Evolutionary conservation across 495 filamentous ascomycete genomes (phyloP).

Genomic region (Choiromyces venosus): DNA sequence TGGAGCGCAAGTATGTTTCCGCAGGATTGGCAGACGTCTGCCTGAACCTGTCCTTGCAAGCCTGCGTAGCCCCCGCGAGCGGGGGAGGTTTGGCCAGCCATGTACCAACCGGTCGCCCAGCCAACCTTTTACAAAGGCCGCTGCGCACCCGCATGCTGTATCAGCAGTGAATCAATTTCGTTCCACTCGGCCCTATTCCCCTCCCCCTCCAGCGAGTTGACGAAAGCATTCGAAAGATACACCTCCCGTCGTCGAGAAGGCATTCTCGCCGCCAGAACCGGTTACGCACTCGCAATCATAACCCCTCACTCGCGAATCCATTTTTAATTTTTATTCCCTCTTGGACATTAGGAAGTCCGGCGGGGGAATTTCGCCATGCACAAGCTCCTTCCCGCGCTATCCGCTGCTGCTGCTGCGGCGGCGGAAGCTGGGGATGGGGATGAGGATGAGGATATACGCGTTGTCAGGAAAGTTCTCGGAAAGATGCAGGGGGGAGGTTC

Average conservation of each 20-base stretch:
- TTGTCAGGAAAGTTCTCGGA: background rate
- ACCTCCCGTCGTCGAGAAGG: background rate
- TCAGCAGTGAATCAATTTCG: conserved; percentile 14
- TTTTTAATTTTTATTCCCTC: background rate
- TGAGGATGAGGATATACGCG: too few species aligned
- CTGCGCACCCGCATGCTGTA: conserved; percentile 11
- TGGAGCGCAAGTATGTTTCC: conserved; percentile 3
- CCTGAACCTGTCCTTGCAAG: conserved; percentile 60
- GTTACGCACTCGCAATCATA: background rate
- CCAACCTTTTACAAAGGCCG: conserved; percentile 5
- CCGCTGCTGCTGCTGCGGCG: too few species aligned
- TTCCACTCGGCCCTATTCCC: conserved; percentile 13
- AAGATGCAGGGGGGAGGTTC: background rate
- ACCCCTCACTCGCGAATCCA: background rate
- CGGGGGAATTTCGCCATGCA: background rate
- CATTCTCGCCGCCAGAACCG: background rate
- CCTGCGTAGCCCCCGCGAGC: conserved; percentile 2
- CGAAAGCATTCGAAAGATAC: background rate
- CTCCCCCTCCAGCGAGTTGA: background rate
- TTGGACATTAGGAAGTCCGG: background rate
- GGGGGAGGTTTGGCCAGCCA: conserved; percentile 4
- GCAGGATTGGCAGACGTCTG: conserved; percentile 55
- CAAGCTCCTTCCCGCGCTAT: background rate
- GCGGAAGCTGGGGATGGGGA: too few species aligned
- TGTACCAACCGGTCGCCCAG: conserved; percentile 23